These are phyloP conservation scores for Polyporus tsugae DNA, from an alignment of 1,284 basidiomycete species.

Conservation along the genomic window DNA sequence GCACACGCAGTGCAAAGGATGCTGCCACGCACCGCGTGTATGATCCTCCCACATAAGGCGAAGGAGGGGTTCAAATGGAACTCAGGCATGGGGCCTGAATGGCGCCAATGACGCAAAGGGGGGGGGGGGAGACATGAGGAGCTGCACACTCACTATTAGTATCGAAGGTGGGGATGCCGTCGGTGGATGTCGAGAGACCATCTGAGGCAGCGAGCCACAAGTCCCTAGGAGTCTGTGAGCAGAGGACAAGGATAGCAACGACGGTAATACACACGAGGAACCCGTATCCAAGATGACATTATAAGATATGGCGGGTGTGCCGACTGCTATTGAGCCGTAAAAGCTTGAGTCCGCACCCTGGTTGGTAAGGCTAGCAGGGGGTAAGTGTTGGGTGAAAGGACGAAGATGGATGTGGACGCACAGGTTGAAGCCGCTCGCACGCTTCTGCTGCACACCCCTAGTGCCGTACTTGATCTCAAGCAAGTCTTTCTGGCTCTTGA, in stretches of 20 bases:
- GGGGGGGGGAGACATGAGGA: background rate
- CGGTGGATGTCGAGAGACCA: conserved; percentile 22
- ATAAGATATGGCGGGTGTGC: conserved; percentile 48
- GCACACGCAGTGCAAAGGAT: background rate
- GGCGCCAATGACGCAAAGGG: background rate
- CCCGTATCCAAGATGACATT: conserved; percentile 64
- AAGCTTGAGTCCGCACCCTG: conserved; percentile 45
- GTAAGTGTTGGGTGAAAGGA: background rate
- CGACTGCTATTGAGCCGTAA: conserved; percentile 52
- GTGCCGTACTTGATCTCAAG: conserved; percentile 41
- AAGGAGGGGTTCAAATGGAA: background rate
- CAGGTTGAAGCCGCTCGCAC: conserved; percentile 42
- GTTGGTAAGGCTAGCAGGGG: conserved; percentile 38
- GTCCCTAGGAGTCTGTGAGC: conserved; percentile 31
- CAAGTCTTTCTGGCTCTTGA: conserved; percentile 35
- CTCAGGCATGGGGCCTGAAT: background rate
- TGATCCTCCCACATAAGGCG: too few species aligned
- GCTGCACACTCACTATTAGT: conserved; percentile 26
- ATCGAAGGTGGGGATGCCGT: conserved; percentile 37
- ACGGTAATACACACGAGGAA: conserved; percentile 49
- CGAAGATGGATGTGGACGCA: conserved; percentile 24
- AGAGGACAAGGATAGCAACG: background rate
- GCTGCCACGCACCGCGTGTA: too few species aligned
- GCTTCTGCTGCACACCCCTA: conserved; percentile 32
- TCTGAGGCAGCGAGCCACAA: conserved; percentile 41